A percentile compares a stretch with the other conserved stretches of the same genome.
Conservation (phyloP, 192 early-diverging fungal species). For the Coemansia umbellata region DNA sequence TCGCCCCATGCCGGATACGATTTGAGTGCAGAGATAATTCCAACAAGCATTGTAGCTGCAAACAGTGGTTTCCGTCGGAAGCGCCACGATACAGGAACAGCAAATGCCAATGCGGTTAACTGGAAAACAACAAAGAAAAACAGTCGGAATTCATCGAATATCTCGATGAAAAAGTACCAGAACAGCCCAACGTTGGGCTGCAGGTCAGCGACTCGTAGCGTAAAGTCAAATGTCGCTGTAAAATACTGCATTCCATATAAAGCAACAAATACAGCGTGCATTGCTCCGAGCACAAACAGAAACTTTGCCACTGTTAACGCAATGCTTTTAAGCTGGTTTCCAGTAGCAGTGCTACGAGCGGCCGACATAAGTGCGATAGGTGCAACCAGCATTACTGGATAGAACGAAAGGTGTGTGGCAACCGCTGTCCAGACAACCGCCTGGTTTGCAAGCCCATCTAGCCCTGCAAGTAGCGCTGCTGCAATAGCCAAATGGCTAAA, state of each 20-base stretch:
- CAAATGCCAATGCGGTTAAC: conserved; percentile 87
- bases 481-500: conserved; percentile 76
- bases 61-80: conserved; percentile 79
- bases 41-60: conserved; percentile 62
- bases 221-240: conserved; percentile 38
- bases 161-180: conserved; percentile 99
- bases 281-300: background rate
- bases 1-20: conserved; percentile 92
- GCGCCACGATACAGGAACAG: conserved; percentile 73
- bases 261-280: conserved; percentile 23
- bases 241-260: conserved; percentile 27
- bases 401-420: conserved; percentile 82
- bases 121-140: conserved; percentile 96
- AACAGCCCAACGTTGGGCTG: conserved; percentile 95
- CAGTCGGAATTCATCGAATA: conserved; percentile 96
- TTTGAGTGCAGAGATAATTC: conserved; percentile 84
- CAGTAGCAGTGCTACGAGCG: background rate
- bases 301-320: conserved; percentile 13
- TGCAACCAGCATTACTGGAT: conserved; percentile 78
- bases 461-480: conserved; percentile 65
- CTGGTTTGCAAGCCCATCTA: conserved; percentile 41
- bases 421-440: conserved; percentile 72
- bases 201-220: conserved; percentile 74
- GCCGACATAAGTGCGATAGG: conserved; percentile 30
- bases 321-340: background rate